Base-by-base conservation (phyloP, 768 basidiomycete genomes). In the Tylopilus cervinicoccineus region DNA sequence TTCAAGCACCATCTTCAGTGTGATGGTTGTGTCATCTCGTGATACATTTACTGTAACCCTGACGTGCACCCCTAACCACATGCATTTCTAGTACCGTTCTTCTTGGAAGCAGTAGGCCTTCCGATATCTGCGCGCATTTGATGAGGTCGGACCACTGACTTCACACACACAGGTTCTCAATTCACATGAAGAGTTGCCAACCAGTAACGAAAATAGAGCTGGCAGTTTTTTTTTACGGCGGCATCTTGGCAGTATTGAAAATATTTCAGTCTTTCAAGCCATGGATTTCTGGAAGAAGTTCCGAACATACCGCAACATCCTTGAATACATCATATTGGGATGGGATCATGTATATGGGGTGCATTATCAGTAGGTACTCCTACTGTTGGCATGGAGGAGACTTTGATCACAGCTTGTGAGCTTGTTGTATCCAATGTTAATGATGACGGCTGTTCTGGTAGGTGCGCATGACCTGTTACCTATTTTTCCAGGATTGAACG, bases 261-360 rank as follows among this genome's bases (percentile, higher is more conserved):
- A n/a, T 20, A 13, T 2, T 28, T n/a, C 10, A 63, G 60, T 63
- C 17, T 61, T 62, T 48, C 60, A 63, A 36, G 16, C 55, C 22
- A 54, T 63, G 54, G 57, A 38, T 50, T 34, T 55, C 6, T 65
- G 60, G 63, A 55, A 50, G 32, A 59, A 50, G 38, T 59, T 63
- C 24, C 27, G 50, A 38, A 54, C 53, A 8, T 63, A 65, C 39
- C 60, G 63, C n/a, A 8, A 45, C 17, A 0, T 53, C 13, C 43
- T 33, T 65, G 38, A 57, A 45, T 32, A 64, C 57, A 9, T 34
- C 63, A 2, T 63, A 63, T 36, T 57, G 59, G 63, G 63, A 60
- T 3, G 63, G 62, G 8, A 62, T 65, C 33, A 17, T 52, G 43
- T 63, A 65, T 16, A 63, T 63, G 60, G 48, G 43, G 38, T 51